Percentiles rank a stretch among this genome's conserved stretches.
phyloP scores from a whole-genome alignment of 2,329 filamentous ascomycete species.

The Plenodomus biglobosus region DNA sequence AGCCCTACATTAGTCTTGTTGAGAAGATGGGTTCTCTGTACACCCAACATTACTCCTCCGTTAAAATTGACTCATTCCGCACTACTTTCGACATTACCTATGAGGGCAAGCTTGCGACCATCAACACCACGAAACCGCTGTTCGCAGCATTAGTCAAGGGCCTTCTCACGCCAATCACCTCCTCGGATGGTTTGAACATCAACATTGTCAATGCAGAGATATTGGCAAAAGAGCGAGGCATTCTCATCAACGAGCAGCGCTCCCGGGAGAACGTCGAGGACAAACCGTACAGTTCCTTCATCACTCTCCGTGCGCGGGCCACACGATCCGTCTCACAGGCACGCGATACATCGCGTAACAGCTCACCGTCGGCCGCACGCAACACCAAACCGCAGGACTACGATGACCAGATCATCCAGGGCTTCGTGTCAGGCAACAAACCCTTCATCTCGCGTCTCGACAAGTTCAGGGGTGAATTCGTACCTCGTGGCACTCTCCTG shows the following conservation, averaged over 20 bases:
- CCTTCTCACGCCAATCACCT: constrained; percentile 68
- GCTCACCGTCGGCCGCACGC: constrained; percentile 30
- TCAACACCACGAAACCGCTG: constrained; percentile 75
- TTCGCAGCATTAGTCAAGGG: constrained; percentile 80
- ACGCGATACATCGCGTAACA: constrained; percentile 28
- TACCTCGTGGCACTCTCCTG: constrained; percentile 72
- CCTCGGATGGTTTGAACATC: constrained; percentile 66
- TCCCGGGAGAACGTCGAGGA: constrained; percentile 62
- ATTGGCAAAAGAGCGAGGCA: constrained; percentile 74
- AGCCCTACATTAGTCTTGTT: constrained; percentile 73
- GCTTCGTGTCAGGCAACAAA: constrained; percentile 65
- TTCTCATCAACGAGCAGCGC: constrained; percentile 74
- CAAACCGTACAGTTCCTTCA: constrained; percentile 67
- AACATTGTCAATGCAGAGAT: constrained; percentile 82
- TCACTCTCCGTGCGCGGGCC: constrained; percentile 64
- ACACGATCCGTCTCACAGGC: constrained; percentile 41
- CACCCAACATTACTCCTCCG: constrained; percentile 68
- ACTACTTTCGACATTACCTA: constrained; percentile 76
- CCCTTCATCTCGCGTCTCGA: constrained; percentile 73
- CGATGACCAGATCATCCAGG: constrained; percentile 61
- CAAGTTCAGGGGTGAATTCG: constrained; percentile 72
- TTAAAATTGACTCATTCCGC: constrained; percentile 51
- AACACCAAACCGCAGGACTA: constrained; percentile 9
- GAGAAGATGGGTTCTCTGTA: constrained; percentile 80
- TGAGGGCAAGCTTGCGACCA: constrained; percentile 70